phyloP scores from a whole-genome alignment of 805 yeast genomes.

The Nakazawaea wyomingensis region DNA sequence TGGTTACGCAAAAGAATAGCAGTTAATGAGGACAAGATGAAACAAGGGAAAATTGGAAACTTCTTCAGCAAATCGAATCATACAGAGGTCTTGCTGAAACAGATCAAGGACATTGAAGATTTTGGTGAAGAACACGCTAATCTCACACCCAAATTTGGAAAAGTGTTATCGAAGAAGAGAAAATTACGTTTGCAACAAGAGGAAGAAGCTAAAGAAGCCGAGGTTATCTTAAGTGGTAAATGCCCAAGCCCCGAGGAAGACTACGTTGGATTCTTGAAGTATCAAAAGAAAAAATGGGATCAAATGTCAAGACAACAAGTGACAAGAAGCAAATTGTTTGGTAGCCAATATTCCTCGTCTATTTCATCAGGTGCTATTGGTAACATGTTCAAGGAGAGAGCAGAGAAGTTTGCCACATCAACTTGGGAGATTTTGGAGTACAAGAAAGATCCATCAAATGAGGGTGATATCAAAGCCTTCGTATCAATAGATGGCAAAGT shows the following conservation, averaged over 20 bases:
- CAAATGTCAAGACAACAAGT: conserved; percentile 66
- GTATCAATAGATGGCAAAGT: conserved; percentile 66
- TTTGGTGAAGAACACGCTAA: conserved; percentile 35
- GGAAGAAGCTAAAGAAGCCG: conserved; percentile 26
- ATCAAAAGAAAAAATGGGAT: conserved; percentile 87
- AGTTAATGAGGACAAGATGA: conserved; percentile 56
- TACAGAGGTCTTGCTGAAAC: conserved; percentile 30
- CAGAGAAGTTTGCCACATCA: conserved; percentile 69
- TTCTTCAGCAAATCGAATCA: conserved; percentile 50
- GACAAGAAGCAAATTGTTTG: conserved; percentile 76
- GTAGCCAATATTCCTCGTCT: conserved; percentile 41
- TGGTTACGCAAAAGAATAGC: conserved; percentile 75
- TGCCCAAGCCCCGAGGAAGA: conserved; percentile 68
- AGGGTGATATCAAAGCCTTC: conserved; percentile 76
- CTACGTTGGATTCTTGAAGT: conserved; percentile 60
- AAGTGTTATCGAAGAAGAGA: conserved; percentile 45
- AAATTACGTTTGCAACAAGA: conserved; percentile 24
- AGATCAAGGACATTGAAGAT: conserved; percentile 72
- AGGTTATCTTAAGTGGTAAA: conserved; percentile 41
- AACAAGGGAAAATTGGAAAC: conserved; percentile 59
- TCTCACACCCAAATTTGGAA: conserved; percentile 33
- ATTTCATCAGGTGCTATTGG: conserved; percentile 56
- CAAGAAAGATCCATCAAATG: conserved; percentile 42
- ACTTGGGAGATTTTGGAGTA: conserved; percentile 86
- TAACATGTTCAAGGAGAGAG: conserved; percentile 66